Conservation (phyloP, 75 land plant species). For the Sequoia sempervirens region DNA sequence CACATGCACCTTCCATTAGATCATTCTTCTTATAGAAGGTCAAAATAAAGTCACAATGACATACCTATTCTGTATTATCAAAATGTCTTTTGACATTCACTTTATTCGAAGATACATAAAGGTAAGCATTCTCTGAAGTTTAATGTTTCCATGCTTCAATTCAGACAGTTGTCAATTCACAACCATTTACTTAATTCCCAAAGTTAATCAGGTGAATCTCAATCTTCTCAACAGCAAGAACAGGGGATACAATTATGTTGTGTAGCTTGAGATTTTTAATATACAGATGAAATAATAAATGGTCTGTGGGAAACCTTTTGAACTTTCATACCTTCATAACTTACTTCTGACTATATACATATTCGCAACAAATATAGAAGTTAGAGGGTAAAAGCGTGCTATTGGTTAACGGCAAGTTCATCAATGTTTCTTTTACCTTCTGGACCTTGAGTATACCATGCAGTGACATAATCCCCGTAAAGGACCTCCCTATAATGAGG, state of each 20-base stretch:
- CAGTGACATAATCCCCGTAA: slow-evolving; percentile 80
- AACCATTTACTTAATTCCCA: neutral
- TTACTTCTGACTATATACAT: neutral
- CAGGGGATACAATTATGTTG: neutral
- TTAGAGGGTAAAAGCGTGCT: neutral
- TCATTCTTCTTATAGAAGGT: neutral
- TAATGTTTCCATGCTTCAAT: neutral
- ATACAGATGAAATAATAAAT: neutral
- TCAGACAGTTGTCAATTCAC: neutral
- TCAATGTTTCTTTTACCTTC: slow-evolving; percentile 84
- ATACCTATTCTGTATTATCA: neutral
- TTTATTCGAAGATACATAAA: neutral
- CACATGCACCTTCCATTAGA: neutral
- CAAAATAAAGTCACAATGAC: neutral
- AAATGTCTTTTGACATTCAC: neutral
- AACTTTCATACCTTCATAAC: neutral
- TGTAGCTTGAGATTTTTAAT: neutral
- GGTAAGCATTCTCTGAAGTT: neutral
- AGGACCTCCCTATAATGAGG: slow-evolving; percentile 41
- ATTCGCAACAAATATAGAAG: neutral
- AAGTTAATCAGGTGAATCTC: neutral
- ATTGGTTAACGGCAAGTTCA: slow-evolving; percentile 19
- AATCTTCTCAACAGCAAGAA: neutral
- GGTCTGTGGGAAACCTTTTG: neutral
- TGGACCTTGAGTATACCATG: slow-evolving; percentile 84